Conservation (phyloP, 2,329 filamentous ascomycete genomes). For the Fusarium cyanostomum region DNA sequence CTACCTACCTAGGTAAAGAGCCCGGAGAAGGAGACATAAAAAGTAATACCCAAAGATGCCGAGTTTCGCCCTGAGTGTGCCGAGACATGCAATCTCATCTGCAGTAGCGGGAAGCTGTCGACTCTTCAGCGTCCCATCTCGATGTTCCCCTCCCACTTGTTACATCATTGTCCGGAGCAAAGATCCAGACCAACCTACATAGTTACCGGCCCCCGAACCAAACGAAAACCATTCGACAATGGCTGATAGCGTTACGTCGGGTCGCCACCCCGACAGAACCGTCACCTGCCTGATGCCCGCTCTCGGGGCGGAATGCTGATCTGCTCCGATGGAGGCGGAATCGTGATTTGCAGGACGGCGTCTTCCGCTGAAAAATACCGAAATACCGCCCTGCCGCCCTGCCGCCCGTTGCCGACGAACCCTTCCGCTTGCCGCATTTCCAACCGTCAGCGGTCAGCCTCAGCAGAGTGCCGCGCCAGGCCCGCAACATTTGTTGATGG, state of each 20-base stretch:
- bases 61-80: slow-evolving; percentile 13
- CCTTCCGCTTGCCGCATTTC: neutral
- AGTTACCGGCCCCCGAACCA: slow-evolving; percentile 4
- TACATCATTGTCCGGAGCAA: slow-evolving; percentile 7
- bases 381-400: slow-evolving; percentile 7
- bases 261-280: slow-evolving; percentile 30
- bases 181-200: neutral
- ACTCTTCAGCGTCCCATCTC: slow-evolving; percentile 18
- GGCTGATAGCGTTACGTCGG: slow-evolving; percentile 20
- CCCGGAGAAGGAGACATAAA: neutral
- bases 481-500: neutral
- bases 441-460: neutral
- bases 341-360: slow-evolving; percentile 1
- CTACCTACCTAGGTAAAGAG: neutral
- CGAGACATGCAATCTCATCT: too few relatives aligned
- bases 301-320: slow-evolving; percentile 10
- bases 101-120: too few relatives aligned
- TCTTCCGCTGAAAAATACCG: slow-evolving; percentile 4
- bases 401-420: neutral
- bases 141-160: slow-evolving; percentile 5
- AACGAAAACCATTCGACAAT: slow-evolving; percentile 14
- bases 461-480: neutral
- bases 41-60: slow-evolving; percentile 16
- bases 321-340: slow-evolving; percentile 18
- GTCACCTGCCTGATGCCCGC: slow-evolving; percentile 31